phyloP scores from a whole-genome alignment of 805 yeast species.

The Cyberlindnera mississippiensis region DNA sequence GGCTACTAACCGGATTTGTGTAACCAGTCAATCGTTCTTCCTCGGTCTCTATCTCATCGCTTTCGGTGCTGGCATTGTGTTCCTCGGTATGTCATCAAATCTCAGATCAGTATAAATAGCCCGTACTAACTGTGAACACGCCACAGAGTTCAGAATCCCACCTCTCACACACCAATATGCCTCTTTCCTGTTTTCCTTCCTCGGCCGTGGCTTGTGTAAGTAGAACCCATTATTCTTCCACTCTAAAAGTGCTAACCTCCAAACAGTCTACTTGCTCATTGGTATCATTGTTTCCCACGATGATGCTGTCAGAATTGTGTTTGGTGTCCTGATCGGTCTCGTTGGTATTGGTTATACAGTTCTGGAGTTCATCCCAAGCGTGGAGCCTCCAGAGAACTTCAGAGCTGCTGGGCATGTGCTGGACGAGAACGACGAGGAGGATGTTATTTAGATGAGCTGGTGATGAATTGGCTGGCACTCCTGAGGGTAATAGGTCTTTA shows the following conservation, averaged over 20 bases:
- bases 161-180: slow-evolving; percentile 62
- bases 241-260: not conserved
- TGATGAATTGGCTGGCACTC: no score
- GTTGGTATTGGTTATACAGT: slow-evolving; percentile 57
- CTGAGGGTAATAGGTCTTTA: no score
- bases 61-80: slow-evolving; percentile 51
- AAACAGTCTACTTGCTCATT: slow-evolving; percentile 45
- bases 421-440: slow-evolving; percentile 35
- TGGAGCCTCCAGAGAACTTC: slow-evolving; percentile 82
- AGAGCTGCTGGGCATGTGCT: slow-evolving; percentile 45
- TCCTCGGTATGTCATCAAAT: slow-evolving; percentile 36
- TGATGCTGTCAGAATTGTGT: slow-evolving; percentile 50
- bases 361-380: slow-evolving; percentile 68
- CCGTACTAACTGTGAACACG: not conserved
- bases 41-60: slow-evolving; percentile 55
- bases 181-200: slow-evolving; percentile 55
- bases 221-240: slow-evolving; percentile 14
- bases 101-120: not conserved
- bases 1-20: no score
- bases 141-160: slow-evolving; percentile 39
- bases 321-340: slow-evolving; percentile 54
- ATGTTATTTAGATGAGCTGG: no score
- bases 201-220: slow-evolving; percentile 71
- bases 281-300: slow-evolving; percentile 48
- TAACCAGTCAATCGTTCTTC: slow-evolving; percentile 42